Base-by-base conservation (phyloP, 345 rosid genomes). In the Brassica nigra region DNA sequence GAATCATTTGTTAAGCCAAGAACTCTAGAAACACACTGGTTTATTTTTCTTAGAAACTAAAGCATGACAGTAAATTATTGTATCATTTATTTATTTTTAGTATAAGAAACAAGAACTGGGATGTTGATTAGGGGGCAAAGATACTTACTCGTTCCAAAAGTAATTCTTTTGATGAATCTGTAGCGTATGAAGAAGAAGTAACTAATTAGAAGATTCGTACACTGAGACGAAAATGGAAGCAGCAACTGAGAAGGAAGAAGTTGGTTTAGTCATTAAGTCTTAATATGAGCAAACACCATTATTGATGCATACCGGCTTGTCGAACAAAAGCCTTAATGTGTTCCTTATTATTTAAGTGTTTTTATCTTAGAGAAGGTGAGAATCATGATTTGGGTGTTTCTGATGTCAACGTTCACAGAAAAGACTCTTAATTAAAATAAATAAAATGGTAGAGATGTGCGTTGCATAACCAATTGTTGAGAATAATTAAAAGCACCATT, bases 131-230 rank as follows among this genome's bases (percentile, higher is more conserved):
- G 10, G 49, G 28, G 4, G 27, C 8, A 61, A 39, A 68, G 27
- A 74, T 49, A 68, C 78, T 74, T 74, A 80, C 83, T 8, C 62
- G 75, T 68, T 68, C 49, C 75, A 52, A 62, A 49, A 72, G 75
- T 20, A 39, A 67, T 70, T 7, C 23, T 2, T 74, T 68, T 31
- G 29, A 36, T 68, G 82, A 37, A 68, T 74, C 49, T 68, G 9
- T 27, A n/a, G 23, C 12, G 30, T 27, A 4, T 10, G 66, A 11
- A 55, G 12, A 37, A 54, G 55, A 71, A 71, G 58, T 54, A 14
- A 62, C 73, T 65, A 72, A 42, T 14, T 66, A 44, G 54, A 66
- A 44, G 34, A 54, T 16, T 5, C 59, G 15, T 58, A 27, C 0
- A 20, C 31, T 30, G 10, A 31, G 69, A 33, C 14, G 39, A 6